These are phyloP conservation scores for Fusarium globosum DNA, from an alignment of 2,329 filamentous ascomycete species.

Conservation along the genomic window DNA sequence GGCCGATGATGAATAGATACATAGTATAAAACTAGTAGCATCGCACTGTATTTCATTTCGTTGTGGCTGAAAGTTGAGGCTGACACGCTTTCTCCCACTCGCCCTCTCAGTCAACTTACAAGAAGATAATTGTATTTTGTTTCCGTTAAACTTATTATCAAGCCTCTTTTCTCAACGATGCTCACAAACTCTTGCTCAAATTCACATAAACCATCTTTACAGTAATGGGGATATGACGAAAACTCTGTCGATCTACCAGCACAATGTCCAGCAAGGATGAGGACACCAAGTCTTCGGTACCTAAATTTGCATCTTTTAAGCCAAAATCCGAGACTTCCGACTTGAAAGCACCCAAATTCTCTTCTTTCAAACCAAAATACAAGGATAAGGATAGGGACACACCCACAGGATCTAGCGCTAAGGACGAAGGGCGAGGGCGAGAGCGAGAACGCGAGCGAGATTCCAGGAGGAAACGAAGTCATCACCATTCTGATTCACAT, in stretches of 20 bases:
- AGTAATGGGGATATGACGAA: slow-evolving; percentile 20
- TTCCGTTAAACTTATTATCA: background rate
- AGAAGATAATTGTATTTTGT: background rate
- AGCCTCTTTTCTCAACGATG: background rate
- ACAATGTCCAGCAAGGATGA: slow-evolving; percentile 46
- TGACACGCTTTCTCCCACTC: background rate
- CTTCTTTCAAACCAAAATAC: slow-evolving; percentile 71
- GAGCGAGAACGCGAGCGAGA: slow-evolving; percentile 36
- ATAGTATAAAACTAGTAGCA: accelerated
- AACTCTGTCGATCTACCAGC: slow-evolving; percentile 9
- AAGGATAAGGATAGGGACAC: slow-evolving; percentile 51
- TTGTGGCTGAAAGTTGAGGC: slow-evolving; percentile 24
- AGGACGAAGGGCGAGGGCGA: slow-evolving; percentile 31
- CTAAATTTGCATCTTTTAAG: slow-evolving; percentile 80
- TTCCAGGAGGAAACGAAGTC: slow-evolving; percentile 35
- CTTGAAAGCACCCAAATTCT: slow-evolving; percentile 70
- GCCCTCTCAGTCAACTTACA: slow-evolving; percentile 16
- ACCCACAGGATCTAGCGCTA: slow-evolving; percentile 18
- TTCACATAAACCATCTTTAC: background rate
- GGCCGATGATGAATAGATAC: background rate
- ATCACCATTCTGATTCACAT: slow-evolving; percentile 28
- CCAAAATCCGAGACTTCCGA: slow-evolving; percentile 42
- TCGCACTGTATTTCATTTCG: background rate
- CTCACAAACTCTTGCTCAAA: too few relatives aligned
- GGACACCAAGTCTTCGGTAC: slow-evolving; percentile 55